Evolutionary conservation across 164 flowering plant genomes (phyloP).

Genomic region (Stephania yunnanensis): DNA sequence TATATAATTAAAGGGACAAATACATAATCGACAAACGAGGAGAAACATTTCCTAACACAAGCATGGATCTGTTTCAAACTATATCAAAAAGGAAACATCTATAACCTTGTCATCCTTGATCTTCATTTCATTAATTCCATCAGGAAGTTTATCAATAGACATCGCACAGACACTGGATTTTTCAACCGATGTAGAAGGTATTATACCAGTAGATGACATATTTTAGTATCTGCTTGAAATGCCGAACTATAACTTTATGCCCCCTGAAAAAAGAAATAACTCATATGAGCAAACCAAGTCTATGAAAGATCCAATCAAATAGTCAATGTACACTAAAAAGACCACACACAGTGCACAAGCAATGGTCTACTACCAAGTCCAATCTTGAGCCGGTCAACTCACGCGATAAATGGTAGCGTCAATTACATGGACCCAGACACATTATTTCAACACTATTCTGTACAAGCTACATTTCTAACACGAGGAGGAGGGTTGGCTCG

Average conservation of each 20-base stretch:
- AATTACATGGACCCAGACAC: no score
- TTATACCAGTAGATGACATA: slow-evolving; percentile 41
- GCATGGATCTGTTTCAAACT: not conserved
- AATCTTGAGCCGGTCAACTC: no score
- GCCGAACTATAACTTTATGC: not conserved
- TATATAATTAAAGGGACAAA: not conserved
- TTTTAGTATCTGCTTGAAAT: not conserved
- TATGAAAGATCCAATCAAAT: not conserved
- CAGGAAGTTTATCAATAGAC: slow-evolving; percentile 54
- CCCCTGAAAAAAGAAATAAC: slow-evolving; percentile 2
- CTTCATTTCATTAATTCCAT: slow-evolving; percentile 65
- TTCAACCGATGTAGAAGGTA: slow-evolving; percentile 28
- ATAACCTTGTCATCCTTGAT: slow-evolving; percentile 61
- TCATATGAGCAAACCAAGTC: not conserved
- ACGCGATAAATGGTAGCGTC: no score
- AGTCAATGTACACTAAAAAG: not conserved
- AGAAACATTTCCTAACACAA: not conserved
- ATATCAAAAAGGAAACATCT: slow-evolving; percentile 4
- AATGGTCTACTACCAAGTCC: not conserved
- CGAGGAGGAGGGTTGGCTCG: no score
- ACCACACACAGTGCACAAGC: not conserved
- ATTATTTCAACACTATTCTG: no score
- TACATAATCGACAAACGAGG: not conserved
- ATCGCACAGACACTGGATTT: slow-evolving; percentile 30
- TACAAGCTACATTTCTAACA: no score